Percentiles rank a stretch among this genome's conserved stretches.
phyloP scores from a whole-genome alignment of 1,284 basidiomycete genomes.

The Cutaneotrichosporon dermatis region DNA sequence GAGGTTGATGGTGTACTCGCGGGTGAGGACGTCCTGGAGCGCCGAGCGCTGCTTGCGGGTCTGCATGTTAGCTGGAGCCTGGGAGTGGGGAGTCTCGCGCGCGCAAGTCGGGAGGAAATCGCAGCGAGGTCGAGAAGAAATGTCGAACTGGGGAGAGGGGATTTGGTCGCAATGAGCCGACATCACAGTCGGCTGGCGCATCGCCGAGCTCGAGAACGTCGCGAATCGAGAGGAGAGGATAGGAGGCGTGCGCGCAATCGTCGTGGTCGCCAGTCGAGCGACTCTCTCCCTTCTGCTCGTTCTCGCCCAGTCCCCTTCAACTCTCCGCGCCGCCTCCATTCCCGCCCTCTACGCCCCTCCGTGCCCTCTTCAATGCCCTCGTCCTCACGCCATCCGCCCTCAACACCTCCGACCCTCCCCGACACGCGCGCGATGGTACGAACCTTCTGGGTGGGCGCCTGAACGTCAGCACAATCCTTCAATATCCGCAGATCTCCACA shows the following conservation, averaged over 20 bases:
- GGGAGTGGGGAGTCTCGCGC: neutral
- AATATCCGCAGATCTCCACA: neutral
- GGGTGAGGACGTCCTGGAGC: conserved; percentile 90
- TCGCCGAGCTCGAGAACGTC: neutral
- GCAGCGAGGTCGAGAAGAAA: neutral
- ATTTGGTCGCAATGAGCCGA: too few relatives aligned
- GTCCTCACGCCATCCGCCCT: too few relatives aligned
- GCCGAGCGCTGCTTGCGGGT: conserved; percentile 84
- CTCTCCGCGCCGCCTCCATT: neutral
- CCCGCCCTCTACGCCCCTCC: neutral
- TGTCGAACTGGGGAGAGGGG: neutral
- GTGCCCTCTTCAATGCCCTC: neutral
- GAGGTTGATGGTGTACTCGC: conserved; percentile 93
- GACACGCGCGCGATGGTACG: conserved; percentile 9
- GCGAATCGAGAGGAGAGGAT: neutral
- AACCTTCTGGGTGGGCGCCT: conserved; percentile 26
- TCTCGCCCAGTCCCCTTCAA: neutral
- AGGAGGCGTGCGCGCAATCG: neutral
- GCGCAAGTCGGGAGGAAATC: too few relatives aligned
- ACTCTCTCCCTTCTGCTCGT: neutral
- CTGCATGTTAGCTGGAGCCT: conserved; percentile 46
- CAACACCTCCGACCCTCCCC: too few relatives aligned
- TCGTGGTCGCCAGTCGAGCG: neutral
- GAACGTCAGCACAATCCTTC: conserved; percentile 9
- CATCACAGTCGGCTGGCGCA: too few relatives aligned